phyloP scores from a whole-genome alignment of 1,284 basidiomycete genomes.

The Apiotrichum mycotoxinovorans region DNA sequence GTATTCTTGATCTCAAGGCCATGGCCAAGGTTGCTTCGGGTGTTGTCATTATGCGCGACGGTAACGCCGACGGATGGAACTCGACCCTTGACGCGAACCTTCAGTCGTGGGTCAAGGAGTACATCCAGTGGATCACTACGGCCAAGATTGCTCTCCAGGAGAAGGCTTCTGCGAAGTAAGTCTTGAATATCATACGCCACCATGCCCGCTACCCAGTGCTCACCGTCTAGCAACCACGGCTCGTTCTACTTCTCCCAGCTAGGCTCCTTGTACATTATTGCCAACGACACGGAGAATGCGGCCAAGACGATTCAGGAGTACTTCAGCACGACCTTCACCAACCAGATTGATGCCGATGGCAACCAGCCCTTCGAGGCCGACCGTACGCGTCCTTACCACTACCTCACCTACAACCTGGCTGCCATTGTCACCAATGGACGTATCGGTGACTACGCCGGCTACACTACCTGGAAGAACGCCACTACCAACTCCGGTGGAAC shows the following conservation, averaged over 20 bases:
- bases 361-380: slow-evolving; percentile 33
- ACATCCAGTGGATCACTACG: slow-evolving; percentile 25
- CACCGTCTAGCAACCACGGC: slow-evolving; percentile 33
- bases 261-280: slow-evolving; percentile 30
- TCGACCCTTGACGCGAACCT: slow-evolving; percentile 18
- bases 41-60: slow-evolving; percentile 19
- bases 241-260: slow-evolving; percentile 42
- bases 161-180: slow-evolving; percentile 28
- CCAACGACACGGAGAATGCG: slow-evolving; percentile 28
- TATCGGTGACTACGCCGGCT: slow-evolving; percentile 18
- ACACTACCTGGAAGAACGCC: slow-evolving; percentile 22
- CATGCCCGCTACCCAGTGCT: too few relatives aligned
- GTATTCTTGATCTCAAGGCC: slow-evolving; percentile 27
- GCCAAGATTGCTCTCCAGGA: slow-evolving; percentile 26
- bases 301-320: slow-evolving; percentile 23
- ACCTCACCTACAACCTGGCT: slow-evolving; percentile 42
- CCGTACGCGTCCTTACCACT: slow-evolving; percentile 43
- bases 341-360: slow-evolving; percentile 35
- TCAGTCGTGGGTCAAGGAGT: slow-evolving; percentile 21
- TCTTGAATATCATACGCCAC: neutral
- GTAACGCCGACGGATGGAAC: slow-evolving; percentile 22
- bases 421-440: slow-evolving; percentile 23
- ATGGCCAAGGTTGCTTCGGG: slow-evolving; percentile 30
- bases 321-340: slow-evolving; percentile 28
- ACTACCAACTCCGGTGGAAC: slow-evolving; percentile 16